A percentile compares a stretch with the other conserved stretches of the same genome.
phyloP scores from a whole-genome alignment of 2,329 filamentous ascomycete genomes.

The Hypoxylon sp. region DNA sequence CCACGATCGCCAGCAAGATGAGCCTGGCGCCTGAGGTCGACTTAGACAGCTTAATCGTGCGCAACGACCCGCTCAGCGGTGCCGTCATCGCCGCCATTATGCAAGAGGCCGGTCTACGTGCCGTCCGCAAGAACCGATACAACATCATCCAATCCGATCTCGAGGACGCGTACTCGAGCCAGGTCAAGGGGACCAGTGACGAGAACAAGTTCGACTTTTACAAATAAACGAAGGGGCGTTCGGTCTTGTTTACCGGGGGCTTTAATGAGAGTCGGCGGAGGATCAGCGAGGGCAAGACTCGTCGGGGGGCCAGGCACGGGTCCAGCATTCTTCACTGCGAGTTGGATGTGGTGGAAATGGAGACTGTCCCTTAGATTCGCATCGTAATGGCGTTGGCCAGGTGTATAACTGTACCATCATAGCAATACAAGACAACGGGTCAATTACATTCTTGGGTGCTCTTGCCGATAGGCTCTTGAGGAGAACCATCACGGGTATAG shows the following conservation, averaged over 20 bases:
- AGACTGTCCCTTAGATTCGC: slow-evolving; percentile 1
- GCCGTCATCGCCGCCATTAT: slow-evolving; percentile 98
- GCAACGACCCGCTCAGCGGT: slow-evolving; percentile 94
- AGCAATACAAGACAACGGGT: slow-evolving; percentile 25
- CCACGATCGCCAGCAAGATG: slow-evolving; percentile 98
- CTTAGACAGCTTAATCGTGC: slow-evolving; percentile 93
- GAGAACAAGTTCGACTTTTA: slow-evolving; percentile 92
- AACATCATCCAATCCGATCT: slow-evolving; percentile 98
- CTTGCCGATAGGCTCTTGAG: neutral
- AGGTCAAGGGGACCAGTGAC: slow-evolving; percentile 83
- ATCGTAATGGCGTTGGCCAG: slow-evolving; percentile 5
- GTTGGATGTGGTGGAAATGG: slow-evolving; percentile 1
- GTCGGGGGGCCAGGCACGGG: neutral
- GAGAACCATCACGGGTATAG: neutral
- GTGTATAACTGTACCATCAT: slow-evolving; percentile 40
- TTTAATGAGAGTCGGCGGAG: neutral
- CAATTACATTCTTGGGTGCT: slow-evolving; percentile 10
- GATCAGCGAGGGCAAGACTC: neutral
- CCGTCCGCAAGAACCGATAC: slow-evolving; percentile 97
- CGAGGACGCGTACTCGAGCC: slow-evolving; percentile 95
- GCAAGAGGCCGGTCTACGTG: slow-evolving; percentile 96
- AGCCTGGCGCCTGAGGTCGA: slow-evolving; percentile 96
- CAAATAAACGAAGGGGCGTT: slow-evolving; percentile 67
- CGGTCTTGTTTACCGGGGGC: neutral
- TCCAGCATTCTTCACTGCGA: neutral